Evolutionary conservation across 83 land plant genomes (phyloP).

Genomic region (Larix sibirica): DNA sequence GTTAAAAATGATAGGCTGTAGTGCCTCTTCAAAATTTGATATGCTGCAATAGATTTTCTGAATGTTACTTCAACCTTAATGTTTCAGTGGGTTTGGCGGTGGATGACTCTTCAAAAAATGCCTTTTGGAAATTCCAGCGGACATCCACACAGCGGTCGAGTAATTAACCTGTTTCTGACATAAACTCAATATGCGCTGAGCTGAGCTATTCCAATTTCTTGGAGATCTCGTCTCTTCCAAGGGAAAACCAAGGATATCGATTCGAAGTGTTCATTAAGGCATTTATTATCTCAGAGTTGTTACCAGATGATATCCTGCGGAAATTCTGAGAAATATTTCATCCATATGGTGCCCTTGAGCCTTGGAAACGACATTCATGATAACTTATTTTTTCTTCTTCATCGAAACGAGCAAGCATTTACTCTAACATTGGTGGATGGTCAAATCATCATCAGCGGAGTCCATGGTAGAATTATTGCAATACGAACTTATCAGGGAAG

Average conservation of each 20-base stretch:
- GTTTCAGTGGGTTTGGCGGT: too few species aligned
- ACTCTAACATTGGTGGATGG: neutral
- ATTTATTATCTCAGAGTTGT: neutral
- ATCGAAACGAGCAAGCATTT: slow-evolving; percentile 2
- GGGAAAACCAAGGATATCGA: neutral
- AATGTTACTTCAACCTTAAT: too few species aligned
- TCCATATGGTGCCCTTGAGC: neutral
- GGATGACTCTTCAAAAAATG: too few species aligned
- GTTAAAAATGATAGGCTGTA: too few species aligned
- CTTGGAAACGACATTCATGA: neutral
- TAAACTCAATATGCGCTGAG: too few species aligned
- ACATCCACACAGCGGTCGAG: too few species aligned
- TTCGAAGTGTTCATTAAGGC: neutral
- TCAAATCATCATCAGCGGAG: neutral
- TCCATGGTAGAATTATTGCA: neutral
- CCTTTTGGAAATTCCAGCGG: too few species aligned
- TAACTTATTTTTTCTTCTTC: neutral
- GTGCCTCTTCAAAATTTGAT: too few species aligned
- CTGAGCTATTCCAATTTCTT: too few species aligned
- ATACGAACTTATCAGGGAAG: slow-evolving; percentile 3
- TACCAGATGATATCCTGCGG: neutral
- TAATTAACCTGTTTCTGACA: too few species aligned
- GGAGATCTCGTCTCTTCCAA: neutral
- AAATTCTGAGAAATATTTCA: neutral
- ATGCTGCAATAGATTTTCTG: too few species aligned